A percentile compares a stretch with the other conserved stretches of the same genome.
Conservation (phyloP, 2,329 filamentous ascomycete genomes). For the Dactylellina leptospora region DNA sequence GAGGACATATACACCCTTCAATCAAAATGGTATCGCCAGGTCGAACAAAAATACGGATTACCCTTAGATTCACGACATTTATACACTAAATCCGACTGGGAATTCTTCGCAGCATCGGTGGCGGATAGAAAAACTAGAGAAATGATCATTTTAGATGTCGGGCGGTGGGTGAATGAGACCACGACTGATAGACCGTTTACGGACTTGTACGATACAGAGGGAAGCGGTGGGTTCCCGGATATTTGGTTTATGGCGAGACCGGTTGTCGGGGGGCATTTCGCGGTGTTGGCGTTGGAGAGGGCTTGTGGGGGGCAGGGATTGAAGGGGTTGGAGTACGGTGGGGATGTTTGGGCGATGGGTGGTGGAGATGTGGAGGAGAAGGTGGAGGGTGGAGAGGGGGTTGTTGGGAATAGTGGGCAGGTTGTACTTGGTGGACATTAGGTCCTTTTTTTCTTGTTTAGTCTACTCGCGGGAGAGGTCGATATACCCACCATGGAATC, state of each 20-base stretch:
- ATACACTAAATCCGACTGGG: slow-evolving; percentile 90
- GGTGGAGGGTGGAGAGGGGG: background rate
- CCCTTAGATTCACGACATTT: slow-evolving; percentile 83
- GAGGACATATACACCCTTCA: slow-evolving; percentile 79
- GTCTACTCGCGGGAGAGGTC: background rate
- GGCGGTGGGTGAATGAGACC: slow-evolving; percentile 85
- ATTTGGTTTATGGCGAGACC: slow-evolving; percentile 81
- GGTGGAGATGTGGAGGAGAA: slow-evolving; percentile 1
- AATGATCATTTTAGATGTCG: slow-evolving; percentile 77
- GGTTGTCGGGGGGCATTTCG: slow-evolving; percentile 86
- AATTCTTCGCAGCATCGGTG: slow-evolving; percentile 86
- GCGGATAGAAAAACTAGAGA: slow-evolving; percentile 73
- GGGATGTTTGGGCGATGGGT: slow-evolving; percentile 37
- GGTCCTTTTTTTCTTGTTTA: background rate
- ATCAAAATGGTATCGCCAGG: slow-evolving; percentile 80
- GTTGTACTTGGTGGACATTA: slow-evolving; percentile 8
- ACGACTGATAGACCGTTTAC: slow-evolving; percentile 78
- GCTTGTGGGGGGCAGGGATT: slow-evolving; percentile 77
- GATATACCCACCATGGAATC: background rate
- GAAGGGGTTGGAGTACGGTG: slow-evolving; percentile 65
- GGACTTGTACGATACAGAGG: slow-evolving; percentile 84
- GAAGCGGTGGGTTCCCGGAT: slow-evolving; percentile 76
- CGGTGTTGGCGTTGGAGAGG: slow-evolving; percentile 80
- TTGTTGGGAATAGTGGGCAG: background rate
- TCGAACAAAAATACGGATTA: slow-evolving; percentile 82